Evolutionary conservation across 495 filamentous ascomycete species (phyloP).

Genomic region (Echria macrotheca): DNA sequence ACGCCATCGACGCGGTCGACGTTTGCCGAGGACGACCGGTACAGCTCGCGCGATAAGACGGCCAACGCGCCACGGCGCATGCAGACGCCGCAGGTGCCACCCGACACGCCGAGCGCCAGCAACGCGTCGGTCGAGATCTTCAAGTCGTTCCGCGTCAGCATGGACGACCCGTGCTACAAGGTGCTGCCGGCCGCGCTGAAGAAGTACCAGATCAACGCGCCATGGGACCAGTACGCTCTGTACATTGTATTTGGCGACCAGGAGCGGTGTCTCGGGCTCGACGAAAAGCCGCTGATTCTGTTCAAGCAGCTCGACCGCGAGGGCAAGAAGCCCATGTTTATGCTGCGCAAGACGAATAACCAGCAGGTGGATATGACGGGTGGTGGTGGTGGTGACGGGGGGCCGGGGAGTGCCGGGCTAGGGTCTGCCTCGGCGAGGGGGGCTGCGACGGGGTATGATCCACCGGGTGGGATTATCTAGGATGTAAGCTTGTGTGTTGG

Average conservation of each 20-base stretch:
- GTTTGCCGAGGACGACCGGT: constrained; percentile 46
- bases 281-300: constrained; percentile 88
- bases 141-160: constrained; percentile 93
- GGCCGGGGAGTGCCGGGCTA: constrained; percentile 47
- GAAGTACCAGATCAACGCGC: constrained; percentile 96
- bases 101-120: constrained; percentile 43
- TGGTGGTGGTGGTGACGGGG: no score
- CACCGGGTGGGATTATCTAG: constrained; percentile 53
- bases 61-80: constrained; percentile 40
- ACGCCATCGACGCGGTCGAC: constrained; percentile 42
- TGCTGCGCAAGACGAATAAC: constrained; percentile 69
- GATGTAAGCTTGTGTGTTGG: no score
- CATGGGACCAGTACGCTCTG: constrained; percentile 93
- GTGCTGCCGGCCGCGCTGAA: constrained; percentile 92
- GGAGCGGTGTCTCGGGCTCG: constrained; percentile 83
- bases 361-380: constrained; percentile 31
- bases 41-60: constrained; percentile 38
- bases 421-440: constrained; percentile 22
- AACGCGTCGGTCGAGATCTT: constrained; percentile 79
- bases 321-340: constrained; percentile 98
- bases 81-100: constrained; percentile 38
- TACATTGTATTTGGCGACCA: constrained; percentile 98
- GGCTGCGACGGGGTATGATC: constrained; percentile 39
- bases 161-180: constrained; percentile 97
- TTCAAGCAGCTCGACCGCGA: constrained; percentile 97